A percentile compares a stretch with the other conserved stretches of the same genome.
phyloP scores from a whole-genome alignment of 176 grass and related monocot genomes.

The Pontederia paniculata region DNA sequence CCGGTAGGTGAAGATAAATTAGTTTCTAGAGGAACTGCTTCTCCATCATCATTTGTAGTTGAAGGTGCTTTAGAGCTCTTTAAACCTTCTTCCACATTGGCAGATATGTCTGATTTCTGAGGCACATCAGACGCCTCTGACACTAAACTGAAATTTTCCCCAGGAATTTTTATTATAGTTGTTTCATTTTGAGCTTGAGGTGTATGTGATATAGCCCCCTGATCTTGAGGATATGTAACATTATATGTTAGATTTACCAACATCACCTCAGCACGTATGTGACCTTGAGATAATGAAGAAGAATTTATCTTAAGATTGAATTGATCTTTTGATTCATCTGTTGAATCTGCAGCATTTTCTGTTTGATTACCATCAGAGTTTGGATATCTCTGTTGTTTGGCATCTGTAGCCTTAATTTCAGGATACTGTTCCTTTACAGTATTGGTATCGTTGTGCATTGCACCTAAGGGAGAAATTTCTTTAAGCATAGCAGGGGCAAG shows the following conservation, averaged over 20 bases:
- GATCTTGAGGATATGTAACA: constrained; percentile 36
- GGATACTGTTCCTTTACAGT: constrained; percentile 17
- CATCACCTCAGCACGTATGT: not conserved
- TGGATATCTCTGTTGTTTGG: not conserved
- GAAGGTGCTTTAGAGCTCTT: constrained; percentile 6
- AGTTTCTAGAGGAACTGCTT: not conserved
- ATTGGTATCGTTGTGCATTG: not conserved
- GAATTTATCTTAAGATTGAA: constrained; percentile 25
- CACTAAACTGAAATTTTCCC: not conserved
- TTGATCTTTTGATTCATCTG: constrained; percentile 19
- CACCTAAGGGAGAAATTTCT: not conserved
- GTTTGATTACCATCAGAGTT: not conserved
- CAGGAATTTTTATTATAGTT: not conserved
- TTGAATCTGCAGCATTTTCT: not conserved
- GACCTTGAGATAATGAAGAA: not conserved
- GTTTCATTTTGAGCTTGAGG: constrained; percentile 12
- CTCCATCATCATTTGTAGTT: not conserved
- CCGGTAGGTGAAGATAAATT: not conserved
- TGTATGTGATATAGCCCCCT: constrained; percentile 16
- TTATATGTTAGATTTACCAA: constrained; percentile 3
- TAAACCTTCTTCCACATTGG: constrained; percentile 1
- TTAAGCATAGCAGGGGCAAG: not conserved
- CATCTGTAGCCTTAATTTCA: constrained; percentile 13
- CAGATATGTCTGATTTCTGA: not conserved
- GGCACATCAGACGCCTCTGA: not conserved